These are phyloP conservation scores for Tetrahymena malaccensis DNA, from an alignment of 73 alveolate species.

Conservation along the genomic window DNA sequence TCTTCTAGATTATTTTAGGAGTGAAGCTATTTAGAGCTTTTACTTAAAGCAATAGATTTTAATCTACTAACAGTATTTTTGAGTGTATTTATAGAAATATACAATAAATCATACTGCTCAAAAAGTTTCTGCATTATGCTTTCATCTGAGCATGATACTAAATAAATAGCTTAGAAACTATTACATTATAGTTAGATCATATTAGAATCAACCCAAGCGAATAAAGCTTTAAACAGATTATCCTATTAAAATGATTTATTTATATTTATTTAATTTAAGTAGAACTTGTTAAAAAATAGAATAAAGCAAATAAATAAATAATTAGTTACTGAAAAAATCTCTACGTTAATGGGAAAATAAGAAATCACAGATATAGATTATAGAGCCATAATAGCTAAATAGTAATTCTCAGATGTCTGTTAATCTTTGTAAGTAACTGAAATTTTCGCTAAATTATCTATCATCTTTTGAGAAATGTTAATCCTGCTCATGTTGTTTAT, in stretches of 20 bases:
- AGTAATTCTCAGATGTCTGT: neutral
- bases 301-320: neutral
- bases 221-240: neutral
- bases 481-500: neutral
- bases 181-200: neutral
- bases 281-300: neutral
- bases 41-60: neutral
- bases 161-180: neutral
- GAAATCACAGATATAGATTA: neutral
- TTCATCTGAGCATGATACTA: neutral
- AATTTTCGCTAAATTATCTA: neutral
- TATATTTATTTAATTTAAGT: neutral
- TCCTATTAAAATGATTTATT: neutral
- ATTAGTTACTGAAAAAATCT: neutral
- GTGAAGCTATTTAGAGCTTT: neutral
- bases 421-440: neutral
- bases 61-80: neutral
- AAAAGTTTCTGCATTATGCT: neutral
- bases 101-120: neutral
- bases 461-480: neutral
- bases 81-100: neutral
- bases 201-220: neutral
- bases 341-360: neutral
- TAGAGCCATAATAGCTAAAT: neutral
- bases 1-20: neutral